Conservation (phyloP, 2,329 filamentous ascomycete genomes). For the Chrysoporthe austroafricana region DNA sequence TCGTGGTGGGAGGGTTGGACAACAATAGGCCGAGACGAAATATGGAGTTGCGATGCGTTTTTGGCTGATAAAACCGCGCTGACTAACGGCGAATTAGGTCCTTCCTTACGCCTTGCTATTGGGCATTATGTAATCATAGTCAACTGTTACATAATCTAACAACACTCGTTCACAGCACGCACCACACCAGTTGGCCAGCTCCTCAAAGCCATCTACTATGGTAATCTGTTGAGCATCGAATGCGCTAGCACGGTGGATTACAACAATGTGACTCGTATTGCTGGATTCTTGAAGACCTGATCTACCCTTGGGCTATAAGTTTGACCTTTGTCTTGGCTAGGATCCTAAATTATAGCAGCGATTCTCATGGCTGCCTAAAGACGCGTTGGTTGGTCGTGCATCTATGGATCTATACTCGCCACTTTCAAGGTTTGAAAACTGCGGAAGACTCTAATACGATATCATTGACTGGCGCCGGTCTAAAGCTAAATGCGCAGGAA, state of each 20-base stretch:
- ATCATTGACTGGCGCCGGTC: not conserved
- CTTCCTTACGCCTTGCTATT: no score
- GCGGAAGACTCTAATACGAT: not conserved
- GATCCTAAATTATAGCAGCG: no score
- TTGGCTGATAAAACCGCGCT: slow-evolving; percentile 7
- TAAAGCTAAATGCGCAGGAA: not conserved
- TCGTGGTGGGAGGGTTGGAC: slow-evolving; percentile 2
- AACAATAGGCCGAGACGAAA: slow-evolving; percentile 6
- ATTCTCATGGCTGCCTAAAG: not conserved
- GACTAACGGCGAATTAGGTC: not conserved
- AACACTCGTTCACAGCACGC: no score
- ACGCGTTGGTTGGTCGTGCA: not conserved
- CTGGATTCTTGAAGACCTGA: not conserved
- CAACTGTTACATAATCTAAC: no score
- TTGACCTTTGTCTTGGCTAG: not conserved
- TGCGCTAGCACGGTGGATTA: no score
- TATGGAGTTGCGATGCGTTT: not conserved
- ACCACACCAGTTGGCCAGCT: no score
- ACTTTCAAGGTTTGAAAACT: not conserved
- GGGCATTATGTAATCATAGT: not conserved
- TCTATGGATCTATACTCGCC: not conserved
- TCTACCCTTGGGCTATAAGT: not conserved
- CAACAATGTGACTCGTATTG: no score
- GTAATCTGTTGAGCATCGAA: no score
- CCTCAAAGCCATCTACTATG: no score